A percentile compares a stretch with the other conserved stretches of the same genome.
Conservation (phyloP, 345 rosid genomes). For the Hypericum perforatum region DNA sequence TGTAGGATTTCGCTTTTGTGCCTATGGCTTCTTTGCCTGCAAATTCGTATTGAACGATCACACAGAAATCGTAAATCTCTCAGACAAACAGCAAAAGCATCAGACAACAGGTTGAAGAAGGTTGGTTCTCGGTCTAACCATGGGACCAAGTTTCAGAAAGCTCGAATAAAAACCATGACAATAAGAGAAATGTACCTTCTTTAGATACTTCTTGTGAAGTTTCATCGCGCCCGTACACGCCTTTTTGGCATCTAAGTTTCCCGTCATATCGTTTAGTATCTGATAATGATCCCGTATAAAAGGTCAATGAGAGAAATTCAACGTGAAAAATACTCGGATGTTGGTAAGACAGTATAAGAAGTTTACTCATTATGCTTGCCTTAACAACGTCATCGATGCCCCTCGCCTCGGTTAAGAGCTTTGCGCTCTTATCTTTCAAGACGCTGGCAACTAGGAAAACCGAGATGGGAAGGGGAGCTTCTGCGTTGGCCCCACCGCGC, state of each 20-base stretch:
- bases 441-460: conserved; percentile 95
- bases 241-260: conserved; percentile 84
- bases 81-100: too few relatives aligned
- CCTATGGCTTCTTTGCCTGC: too few relatives aligned
- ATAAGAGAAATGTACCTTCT: conserved; percentile 35
- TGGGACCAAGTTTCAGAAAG: too few relatives aligned
- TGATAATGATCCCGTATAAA: conserved; percentile 15
- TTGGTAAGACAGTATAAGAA: neutral
- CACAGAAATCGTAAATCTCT: too few relatives aligned
- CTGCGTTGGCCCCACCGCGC: conserved; percentile 37
- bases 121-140: too few relatives aligned
- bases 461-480: conserved; percentile 82
- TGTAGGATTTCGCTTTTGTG: too few relatives aligned
- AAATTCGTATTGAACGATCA: too few relatives aligned
- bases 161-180: too few relatives aligned
- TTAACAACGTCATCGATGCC: conserved; percentile 92
- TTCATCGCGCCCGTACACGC: conserved; percentile 90
- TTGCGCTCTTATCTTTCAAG: conserved; percentile 86
- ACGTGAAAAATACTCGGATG: neutral
- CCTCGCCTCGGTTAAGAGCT: conserved; percentile 70
- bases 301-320: neutral
- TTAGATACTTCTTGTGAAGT: conserved; percentile 90
- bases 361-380: conserved; percentile 28
- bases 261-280: conserved; percentile 89
- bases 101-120: too few relatives aligned